Base-by-base conservation (phyloP, 495 filamentous ascomycete genomes). In the Friedmanniomyces endolithicus region DNA sequence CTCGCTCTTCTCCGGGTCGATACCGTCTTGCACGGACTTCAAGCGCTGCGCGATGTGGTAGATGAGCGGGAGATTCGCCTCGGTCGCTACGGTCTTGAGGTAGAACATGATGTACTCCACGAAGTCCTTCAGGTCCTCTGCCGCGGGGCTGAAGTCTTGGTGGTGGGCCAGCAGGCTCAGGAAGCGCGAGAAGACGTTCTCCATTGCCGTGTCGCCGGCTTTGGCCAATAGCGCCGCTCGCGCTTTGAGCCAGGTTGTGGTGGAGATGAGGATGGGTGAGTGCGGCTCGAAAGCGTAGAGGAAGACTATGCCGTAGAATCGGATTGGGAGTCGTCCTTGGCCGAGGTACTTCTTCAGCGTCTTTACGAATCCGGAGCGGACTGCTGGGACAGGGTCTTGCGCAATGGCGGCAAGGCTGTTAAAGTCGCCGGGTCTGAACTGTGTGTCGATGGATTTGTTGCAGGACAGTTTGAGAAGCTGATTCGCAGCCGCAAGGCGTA, bases 121-220 rank as follows among this genome's bases (percentile, higher is more conserved):
- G 63, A 90, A 86, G 64, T 95, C 87, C 19, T 79, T 71, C 44
- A 96, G 68, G 48, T 90, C 86, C 6, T 78, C 81, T 6, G 80
- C 66, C 37, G 81, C 75, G 0, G 75, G 73, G 23, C 77, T 74
- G 66, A 90, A 99, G 67, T 99, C 94, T 0, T 90, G 92, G 68
- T 99, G 92, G 65, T 97, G 92, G 14, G 90, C 89, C 17, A 97
- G 79, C 23, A 96, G 72, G 37, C 86, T 92, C 39, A 97, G 69
- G 14, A 97, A 75, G 20, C 92, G 84, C 16, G 86, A 77, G 66
- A 99, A 86, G n/a, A 85, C 74, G 16, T 82, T 74, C 67, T 97
- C 94, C 75, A 97, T 84, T 8, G 83, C 74, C 34, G 73, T 80
- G 52, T 78, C 78, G 33, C 69, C 66, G 14, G 72, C 64, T 24